Evolutionary conservation across 1,284 basidiomycete species (phyloP).

Genomic region (Rhodotorula sp.): DNA sequence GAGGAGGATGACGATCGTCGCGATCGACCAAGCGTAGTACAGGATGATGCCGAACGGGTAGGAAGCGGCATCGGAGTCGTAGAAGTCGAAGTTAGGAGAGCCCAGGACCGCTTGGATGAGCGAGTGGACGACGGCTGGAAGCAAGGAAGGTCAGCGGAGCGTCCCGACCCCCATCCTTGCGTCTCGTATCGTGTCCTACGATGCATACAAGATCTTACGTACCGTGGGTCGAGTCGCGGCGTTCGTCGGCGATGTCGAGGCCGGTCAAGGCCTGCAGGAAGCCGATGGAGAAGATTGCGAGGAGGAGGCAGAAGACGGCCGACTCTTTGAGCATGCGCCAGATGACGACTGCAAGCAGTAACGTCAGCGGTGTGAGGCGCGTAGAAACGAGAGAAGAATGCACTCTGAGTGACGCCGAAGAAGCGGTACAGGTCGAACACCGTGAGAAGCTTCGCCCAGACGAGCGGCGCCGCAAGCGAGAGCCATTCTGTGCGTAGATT

Average conservation of each 20-base stretch:
- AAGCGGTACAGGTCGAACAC: slow-evolving; percentile 19
- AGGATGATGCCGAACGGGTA: slow-evolving; percentile 64
- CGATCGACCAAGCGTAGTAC: slow-evolving; percentile 70
- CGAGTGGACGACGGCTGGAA: slow-evolving; percentile 35
- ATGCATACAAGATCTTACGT: too few relatives aligned
- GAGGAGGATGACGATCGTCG: slow-evolving; percentile 80
- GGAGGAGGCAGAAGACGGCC: slow-evolving; percentile 66
- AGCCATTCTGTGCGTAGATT: slow-evolving; percentile 31
- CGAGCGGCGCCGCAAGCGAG: slow-evolving; percentile 38
- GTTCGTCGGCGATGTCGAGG: slow-evolving; percentile 40
- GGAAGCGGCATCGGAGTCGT: slow-evolving; percentile 52
- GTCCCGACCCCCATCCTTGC: too few relatives aligned
- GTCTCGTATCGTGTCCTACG: too few relatives aligned
- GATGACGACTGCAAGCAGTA: slow-evolving; percentile 57
- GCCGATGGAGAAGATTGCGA: slow-evolving; percentile 37
- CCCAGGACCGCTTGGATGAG: slow-evolving; percentile 44
- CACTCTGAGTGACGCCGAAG: slow-evolving; percentile 57
- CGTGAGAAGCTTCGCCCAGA: slow-evolving; percentile 39
- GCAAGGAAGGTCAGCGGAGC: background rate
- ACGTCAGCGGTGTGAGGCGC: too few relatives aligned
- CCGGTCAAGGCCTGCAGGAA: slow-evolving; percentile 45
- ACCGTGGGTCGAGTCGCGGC: slow-evolving; percentile 37
- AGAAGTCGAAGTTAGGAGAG: slow-evolving; percentile 68
- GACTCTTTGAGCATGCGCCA: slow-evolving; percentile 50
- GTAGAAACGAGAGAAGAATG: too few relatives aligned